Conservation (phyloP, 768 basidiomycete species). For the Pisolithus microcarpus region DNA sequence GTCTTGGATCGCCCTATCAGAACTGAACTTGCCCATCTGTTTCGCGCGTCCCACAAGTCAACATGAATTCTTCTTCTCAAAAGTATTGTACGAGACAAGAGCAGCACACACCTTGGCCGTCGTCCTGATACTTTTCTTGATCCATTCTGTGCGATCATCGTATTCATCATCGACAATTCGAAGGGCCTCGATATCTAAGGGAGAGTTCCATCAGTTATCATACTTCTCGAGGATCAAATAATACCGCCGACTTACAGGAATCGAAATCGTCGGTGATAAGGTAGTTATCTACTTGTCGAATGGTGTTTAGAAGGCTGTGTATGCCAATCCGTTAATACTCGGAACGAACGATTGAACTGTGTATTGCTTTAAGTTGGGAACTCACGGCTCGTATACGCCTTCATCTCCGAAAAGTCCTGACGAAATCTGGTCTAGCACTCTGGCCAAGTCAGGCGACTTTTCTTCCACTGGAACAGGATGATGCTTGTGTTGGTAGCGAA, state of each 20-base stretch:
- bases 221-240: too few species aligned
- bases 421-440: slow-evolving; percentile 71
- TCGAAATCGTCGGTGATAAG: slow-evolving; percentile 91
- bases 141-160: slow-evolving; percentile 78
- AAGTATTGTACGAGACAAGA: slow-evolving; percentile 31
- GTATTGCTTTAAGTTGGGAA: slow-evolving; percentile 13
- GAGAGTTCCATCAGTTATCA: background rate
- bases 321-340: slow-evolving; percentile 9
- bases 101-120: slow-evolving; percentile 53
- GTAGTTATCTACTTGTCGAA: slow-evolving; percentile 71
- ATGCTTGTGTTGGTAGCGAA: slow-evolving; percentile 82
- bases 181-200: slow-evolving; percentile 70
- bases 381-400: slow-evolving; percentile 78
- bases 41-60: slow-evolving; percentile 17
- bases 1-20: slow-evolving; percentile 86
- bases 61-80: slow-evolving; percentile 53
- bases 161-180: slow-evolving; percentile 87
- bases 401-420: slow-evolving; percentile 76
- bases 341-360: slow-evolving; percentile 6
- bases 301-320: slow-evolving; percentile 63
- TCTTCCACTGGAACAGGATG: slow-evolving; percentile 74
- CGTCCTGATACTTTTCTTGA: slow-evolving; percentile 83
- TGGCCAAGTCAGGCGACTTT: slow-evolving; percentile 76
- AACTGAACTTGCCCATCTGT: slow-evolving; percentile 95
- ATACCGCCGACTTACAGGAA: slow-evolving; percentile 65